Percentiles rank a stretch among this genome's conserved stretches.
These are phyloP conservation scores for Aureobasidium sp. DNA, from an alignment of 2,329 filamentous ascomycete genomes.

Conservation along the genomic window DNA sequence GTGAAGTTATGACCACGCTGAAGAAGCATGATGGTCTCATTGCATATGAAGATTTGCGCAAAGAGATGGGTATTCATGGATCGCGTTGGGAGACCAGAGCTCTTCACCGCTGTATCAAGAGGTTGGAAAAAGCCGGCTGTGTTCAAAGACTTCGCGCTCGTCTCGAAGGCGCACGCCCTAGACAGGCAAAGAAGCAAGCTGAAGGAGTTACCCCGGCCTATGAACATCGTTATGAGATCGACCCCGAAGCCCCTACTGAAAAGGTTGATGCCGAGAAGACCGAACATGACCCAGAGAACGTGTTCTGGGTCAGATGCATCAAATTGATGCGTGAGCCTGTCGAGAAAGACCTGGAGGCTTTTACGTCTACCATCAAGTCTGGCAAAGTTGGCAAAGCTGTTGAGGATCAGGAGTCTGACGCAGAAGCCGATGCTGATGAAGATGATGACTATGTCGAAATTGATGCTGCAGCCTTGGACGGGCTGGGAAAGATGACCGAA, in stretches of 20 bases:
- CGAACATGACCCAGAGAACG: constrained; percentile 6
- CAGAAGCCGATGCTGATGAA: constrained; percentile 8
- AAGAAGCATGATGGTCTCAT: constrained; percentile 43
- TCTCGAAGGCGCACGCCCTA: neutral
- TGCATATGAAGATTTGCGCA: constrained; percentile 43
- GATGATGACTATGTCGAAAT: constrained; percentile 22
- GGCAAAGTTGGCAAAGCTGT: neutral
- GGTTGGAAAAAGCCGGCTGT: constrained; percentile 32
- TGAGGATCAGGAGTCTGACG: constrained; percentile 15
- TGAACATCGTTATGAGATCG: neutral
- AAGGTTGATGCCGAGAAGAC: neutral
- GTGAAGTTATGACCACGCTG: constrained; percentile 40
- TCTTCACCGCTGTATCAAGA: constrained; percentile 29
- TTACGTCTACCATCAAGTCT: constrained; percentile 12
- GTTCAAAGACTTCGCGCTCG: constrained; percentile 30
- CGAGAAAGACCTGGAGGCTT: constrained; percentile 21
- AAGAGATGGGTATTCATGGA: constrained; percentile 30
- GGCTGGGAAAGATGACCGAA: neutral
- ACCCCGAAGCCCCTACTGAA: neutral
- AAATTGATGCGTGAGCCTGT: constrained; percentile 32
- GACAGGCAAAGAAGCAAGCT: neutral
- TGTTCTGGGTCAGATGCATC: constrained; percentile 27
- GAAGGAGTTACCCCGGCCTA: neutral
- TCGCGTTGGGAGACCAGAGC: constrained; percentile 30
- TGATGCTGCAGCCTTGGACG: constrained; percentile 10